Base-by-base conservation (phyloP, 768 basidiomycete species). In the Gyrodon lividus region DNA sequence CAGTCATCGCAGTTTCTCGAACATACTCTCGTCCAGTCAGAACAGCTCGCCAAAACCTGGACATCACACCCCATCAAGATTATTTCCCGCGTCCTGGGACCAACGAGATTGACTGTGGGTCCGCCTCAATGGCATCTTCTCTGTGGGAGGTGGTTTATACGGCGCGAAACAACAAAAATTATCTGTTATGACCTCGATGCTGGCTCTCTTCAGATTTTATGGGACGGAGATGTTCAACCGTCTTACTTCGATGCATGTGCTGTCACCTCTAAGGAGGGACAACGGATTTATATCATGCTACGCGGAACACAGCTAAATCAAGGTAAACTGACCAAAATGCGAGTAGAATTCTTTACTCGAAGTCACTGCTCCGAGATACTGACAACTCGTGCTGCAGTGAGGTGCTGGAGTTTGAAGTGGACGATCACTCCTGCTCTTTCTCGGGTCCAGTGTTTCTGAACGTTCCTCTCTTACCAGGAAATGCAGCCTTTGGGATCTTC, bases 211-310 rank as follows among this genome's bases (percentile, higher is more conserved):
- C 54, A 56, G 13, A 38, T 56, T 3, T 7, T 55, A 2, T 55
- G 30, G 38, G 43, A 55, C 26, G 52, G 41, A 1, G 5, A 28
- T n/a, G 4, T 6, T n/a, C 3, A 35, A 13, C 24, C 38, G 22
- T 16, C 34, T 16, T 23, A 30, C 33, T 54, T 43, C 31, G 39
- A 41, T 14, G 33, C 22, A 1, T 52, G 51, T 34, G 45, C 51
- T 33, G 20, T 54, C 24, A n/a, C 28, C 16, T 52, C 43, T 2
- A 12, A 31, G 3, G 33, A 19, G 0, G 43, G 30, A 33, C 43
- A 14, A 16, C 17, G 9, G 1, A 3, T 45, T n/a, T n/a, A n/a
- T n/a, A n/a, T n/a, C n/a, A n/a, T n/a, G n/a, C n/a, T 26, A 8
- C 8, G 8, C n/a, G n/a, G n/a, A n/a, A n/a, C n/a, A n/a, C n/a